Evolutionary conservation across 768 basidiomycete species (phyloP), one percentile per base, ranked within the genome.

Genomic region (Calocera viscosa): DNA sequence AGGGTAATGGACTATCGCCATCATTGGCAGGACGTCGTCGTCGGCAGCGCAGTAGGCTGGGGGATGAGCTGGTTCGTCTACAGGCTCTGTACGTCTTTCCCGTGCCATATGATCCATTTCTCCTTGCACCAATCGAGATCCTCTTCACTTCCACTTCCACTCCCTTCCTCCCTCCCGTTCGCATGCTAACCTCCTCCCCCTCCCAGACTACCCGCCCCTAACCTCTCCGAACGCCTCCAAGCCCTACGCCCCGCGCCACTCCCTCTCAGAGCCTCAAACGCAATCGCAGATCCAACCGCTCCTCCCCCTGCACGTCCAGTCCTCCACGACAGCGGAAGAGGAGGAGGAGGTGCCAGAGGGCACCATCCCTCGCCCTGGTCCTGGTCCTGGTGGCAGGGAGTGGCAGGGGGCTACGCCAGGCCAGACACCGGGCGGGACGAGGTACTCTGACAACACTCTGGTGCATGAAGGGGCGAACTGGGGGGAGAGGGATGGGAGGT

Each of bases 1-100:
- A 85, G 94, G 22, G 94, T 90, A 1, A 94, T 94, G 89, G 94
- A 95, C 76, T 88, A 88, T 71, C 83, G 93, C 67, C 92, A 95
- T 75, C 92, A 95, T 75, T 94, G 91, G 89, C 86, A 91, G 3
- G 95, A 99, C 70, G 89, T 96, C 47, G 72, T 91, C 10, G 84
- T 89, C 1, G 94, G 94, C 3, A 82, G 86, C 1, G 65, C 87
- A 32, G 79, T 97, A 8, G 95, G 94, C 14, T 78, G 89, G 19
- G 73, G 81, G 49, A 77, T 90, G 67, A 80, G 91, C 19, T 88
- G 83, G 77, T 88, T 92, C 71, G 75, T 83, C 17, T 94, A 94
- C 76, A 84, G 89, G 32, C 70, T 71, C 34, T 73, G 53, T 60
- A 60, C 14, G 53, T 39, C 38, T 34, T 26, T 30, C 60, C 28